Base-by-base conservation (phyloP, 805 yeast genomes). In the Suhomyces faveliae region DNA sequence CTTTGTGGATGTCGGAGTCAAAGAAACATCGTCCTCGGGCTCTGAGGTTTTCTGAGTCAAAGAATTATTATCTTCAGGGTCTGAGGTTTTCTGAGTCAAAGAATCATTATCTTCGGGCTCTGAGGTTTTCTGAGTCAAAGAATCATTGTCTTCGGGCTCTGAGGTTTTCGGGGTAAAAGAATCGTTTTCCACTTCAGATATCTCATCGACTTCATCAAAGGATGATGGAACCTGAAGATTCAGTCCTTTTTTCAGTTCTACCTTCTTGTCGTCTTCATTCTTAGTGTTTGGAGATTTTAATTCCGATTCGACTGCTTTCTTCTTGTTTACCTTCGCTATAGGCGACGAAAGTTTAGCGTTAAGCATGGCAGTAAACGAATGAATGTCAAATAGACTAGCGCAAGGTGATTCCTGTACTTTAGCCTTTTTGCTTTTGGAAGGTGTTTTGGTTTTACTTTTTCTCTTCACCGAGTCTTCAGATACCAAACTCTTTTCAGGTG, bases 321-420 rank as follows among this genome's bases (percentile, higher is more conserved):
- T 39, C 33, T 30, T 47, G 11, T 43, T 13, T 29, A 37, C 51
- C 15, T 46, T 49, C 11, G 42, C 12, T 21, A 55, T 42, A 4
- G 54, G 13, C 8, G 43, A 35, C 1, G 58, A 40, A 7, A 62
- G 51, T 42, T 58, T 61, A 4, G 60, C 59, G 37, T 53, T 61
- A 17, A 63, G 46, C 50, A 61, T 43, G 1, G 66, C 65, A 1
- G 67, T 62, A 42, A 62, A 63, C 3, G 63, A 56, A 50, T 63
- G 65, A 22, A 63, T 59, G 45, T 63, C 66, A 48, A 61, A 58
- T 38, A 20, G 40, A 17, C 37, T 33, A 9, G 37, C 12, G 10
- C 20, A 33, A 12, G 40, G 40, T 37, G 40, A 37, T 10, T 20
- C 24, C 13, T 37, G 23, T 12, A 9, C 38, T 17, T 35, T 35